These are phyloP conservation scores for Colletotrichum tropicale DNA, from an alignment of 2,329 filamentous ascomycete species.

Conservation along the genomic window DNA sequence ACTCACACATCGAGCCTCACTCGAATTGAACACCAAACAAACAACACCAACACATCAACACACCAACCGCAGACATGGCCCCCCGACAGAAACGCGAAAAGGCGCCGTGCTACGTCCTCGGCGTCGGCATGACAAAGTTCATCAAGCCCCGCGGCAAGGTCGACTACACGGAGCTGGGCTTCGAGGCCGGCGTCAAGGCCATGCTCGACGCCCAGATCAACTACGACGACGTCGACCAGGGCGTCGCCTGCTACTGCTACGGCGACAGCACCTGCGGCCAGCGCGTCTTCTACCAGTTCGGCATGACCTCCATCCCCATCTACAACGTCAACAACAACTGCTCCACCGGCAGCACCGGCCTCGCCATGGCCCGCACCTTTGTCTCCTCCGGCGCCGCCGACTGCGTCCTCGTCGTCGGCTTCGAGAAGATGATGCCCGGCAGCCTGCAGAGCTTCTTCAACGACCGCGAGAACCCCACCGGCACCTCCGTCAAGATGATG, in stretches of 20 bases:
- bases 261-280: slow-evolving; percentile 95
- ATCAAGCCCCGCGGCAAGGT: slow-evolving; percentile 95
- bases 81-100: slow-evolving; percentile 51
- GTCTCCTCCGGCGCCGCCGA: slow-evolving; percentile 82
- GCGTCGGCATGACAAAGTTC: slow-evolving; percentile 99
- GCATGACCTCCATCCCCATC: slow-evolving; percentile 94
- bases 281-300: slow-evolving; percentile 98
- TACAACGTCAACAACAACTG: slow-evolving; percentile 99
- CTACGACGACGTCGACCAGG: slow-evolving; percentile 96
- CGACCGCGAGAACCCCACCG: slow-evolving; percentile 81
- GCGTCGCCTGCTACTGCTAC: slow-evolving; percentile 97
- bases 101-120: slow-evolving; percentile 79
- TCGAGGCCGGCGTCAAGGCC: slow-evolving; percentile 89
- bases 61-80: slow-evolving; percentile 43
- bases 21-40: not conserved
- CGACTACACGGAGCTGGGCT: slow-evolving; percentile 93
- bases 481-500: slow-evolving; percentile 79
- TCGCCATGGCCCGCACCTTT: slow-evolving; percentile 82
- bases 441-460: slow-evolving; percentile 83
- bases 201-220: slow-evolving; percentile 87
- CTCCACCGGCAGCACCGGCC: slow-evolving; percentile 90
- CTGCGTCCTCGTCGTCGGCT: slow-evolving; percentile 89
- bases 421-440: slow-evolving; percentile 98
- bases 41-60: not conserved
- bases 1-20: not conserved